Evolutionary conservation across 768 basidiomycete species (phyloP).

Genomic region (Kwoniella heveanensis): DNA sequence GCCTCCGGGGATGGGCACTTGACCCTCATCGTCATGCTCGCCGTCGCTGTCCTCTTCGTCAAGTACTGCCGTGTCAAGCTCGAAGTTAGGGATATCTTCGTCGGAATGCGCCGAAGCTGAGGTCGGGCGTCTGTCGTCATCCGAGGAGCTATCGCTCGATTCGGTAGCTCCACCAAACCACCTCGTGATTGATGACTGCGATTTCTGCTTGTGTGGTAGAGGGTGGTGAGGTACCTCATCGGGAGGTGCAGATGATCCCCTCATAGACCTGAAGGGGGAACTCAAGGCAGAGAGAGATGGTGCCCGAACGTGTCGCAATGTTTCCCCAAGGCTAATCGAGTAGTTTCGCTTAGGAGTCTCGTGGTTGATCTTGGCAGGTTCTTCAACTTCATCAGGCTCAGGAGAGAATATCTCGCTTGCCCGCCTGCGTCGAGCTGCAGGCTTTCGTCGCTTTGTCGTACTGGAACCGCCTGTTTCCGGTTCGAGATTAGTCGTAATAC

Average conservation of each 20-base stretch:
- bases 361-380: background rate
- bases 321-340: slow-evolving; percentile 33
- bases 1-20: slow-evolving; percentile 34
- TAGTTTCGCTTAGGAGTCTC: slow-evolving; percentile 11
- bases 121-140: slow-evolving; percentile 1
- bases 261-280: slow-evolving; percentile 35
- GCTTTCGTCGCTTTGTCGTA: slow-evolving; percentile 11
- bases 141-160: slow-evolving; percentile 20
- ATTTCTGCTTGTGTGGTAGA: slow-evolving; percentile 13
- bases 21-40: slow-evolving; percentile 10
- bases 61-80: slow-evolving; percentile 3
- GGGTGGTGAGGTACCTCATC: slow-evolving; percentile 2
- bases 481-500: slow-evolving; percentile 22
- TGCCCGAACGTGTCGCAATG: slow-evolving; percentile 41
- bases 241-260: slow-evolving; percentile 4
- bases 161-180: slow-evolving; percentile 38
- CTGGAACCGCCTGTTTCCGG: slow-evolving; percentile 13
- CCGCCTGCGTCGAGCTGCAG: slow-evolving; percentile 5
- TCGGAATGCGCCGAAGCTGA: slow-evolving; percentile 14
- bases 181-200: slow-evolving; percentile 24
- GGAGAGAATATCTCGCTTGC: slow-evolving; percentile 10
- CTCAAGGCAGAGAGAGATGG: slow-evolving; percentile 29
- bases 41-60: slow-evolving; percentile 15
- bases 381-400: slow-evolving; percentile 7
- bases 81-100: slow-evolving; percentile 15